Evolutionary conservation across 768 basidiomycete genomes (phyloP), one percentile per base, ranked within the genome.

Genomic region (Tylopilus felleus): DNA sequence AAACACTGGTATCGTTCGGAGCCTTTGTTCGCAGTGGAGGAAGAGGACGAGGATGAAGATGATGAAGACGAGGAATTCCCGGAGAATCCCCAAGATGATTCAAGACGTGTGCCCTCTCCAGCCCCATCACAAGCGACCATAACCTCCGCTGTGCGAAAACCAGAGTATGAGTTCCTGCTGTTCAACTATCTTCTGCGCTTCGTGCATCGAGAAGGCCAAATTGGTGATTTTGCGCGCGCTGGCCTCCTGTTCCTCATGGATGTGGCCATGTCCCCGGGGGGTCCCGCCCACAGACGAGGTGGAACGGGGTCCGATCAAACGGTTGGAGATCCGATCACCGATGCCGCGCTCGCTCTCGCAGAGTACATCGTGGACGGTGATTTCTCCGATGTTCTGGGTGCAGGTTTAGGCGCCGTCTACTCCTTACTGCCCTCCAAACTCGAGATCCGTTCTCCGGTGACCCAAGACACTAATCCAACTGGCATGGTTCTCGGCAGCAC

Each of bases 341-440:
- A 94, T 65, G 91, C 93, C 1, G 88, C 89, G 1, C 76, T 95
- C 40, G 89, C 91, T 8, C 75, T 98, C 36, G 92, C 92, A 19
- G 93, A 95, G 66, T 97, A 93, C 66, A 90, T 98, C 48, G 80
- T 97, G 17, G 92, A 96, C 64, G 92, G 94, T n/a, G 96, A 98
- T 71, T 96, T 97, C 68, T 92, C 93, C n/a, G 94, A 98, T 59
- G 96, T 98, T 12, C 81, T 98, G 43, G 93, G 87, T 17, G 96
- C 96, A 4, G 93, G 94, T 16, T 69, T 98, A 12, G 88, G 93
- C 4, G 96, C 96, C 0, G 89, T 96, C 2, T 98, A 96, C 65
- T 97, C 93, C 2, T 72, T 93, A 2, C 76, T 98, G 12, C 96
- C 96, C 0, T 83, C 85, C 19, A 97, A 97, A 71, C 78, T 98